Conservation (phyloP, 495 filamentous ascomycete genomes). For the Trichocladium uniseriatum region DNA sequence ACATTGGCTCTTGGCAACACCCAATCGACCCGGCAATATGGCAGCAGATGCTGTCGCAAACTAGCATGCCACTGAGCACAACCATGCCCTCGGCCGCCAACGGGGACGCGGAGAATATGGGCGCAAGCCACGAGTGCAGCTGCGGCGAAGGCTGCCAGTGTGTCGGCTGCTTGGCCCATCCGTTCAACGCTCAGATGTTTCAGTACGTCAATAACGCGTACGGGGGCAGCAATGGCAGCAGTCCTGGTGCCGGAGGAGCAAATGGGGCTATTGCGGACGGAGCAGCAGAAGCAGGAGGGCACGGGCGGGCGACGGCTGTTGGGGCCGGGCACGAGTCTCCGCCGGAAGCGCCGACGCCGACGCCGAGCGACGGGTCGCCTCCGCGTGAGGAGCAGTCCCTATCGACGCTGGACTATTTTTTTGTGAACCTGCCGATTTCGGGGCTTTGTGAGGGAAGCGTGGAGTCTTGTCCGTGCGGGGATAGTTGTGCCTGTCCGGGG, state of each 20-base stretch:
- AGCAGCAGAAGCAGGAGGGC: neutral
- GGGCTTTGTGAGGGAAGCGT: slow-evolving; percentile 29
- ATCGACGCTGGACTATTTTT: slow-evolving; percentile 39
- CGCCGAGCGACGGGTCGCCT: slow-evolving; percentile 31
- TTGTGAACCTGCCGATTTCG: slow-evolving; percentile 37
- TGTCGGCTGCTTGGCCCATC: slow-evolving; percentile 58
- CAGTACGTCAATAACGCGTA: slow-evolving; percentile 45
- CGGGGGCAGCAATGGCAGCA: slow-evolving; percentile 10
- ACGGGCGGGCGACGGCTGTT: neutral
- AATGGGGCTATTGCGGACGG: neutral
- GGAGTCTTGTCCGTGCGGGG: slow-evolving; percentile 41
- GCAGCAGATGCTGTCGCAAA: slow-evolving; percentile 23
- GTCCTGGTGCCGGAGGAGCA: neutral
- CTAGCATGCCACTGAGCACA: slow-evolving; percentile 7
- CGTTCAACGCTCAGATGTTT: slow-evolving; percentile 62
- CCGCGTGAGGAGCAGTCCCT: slow-evolving; percentile 36
- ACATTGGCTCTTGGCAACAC: slow-evolving; percentile 36
- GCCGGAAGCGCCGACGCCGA: slow-evolving; percentile 21
- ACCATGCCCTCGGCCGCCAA: slow-evolving; percentile 12
- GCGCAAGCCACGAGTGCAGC: slow-evolving; percentile 44
- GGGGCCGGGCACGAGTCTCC: slow-evolving; percentile 14
- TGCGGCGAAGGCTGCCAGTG: slow-evolving; percentile 64
- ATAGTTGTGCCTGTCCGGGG: slow-evolving; percentile 44
- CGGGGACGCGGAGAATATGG: slow-evolving; percentile 11
- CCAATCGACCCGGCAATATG: slow-evolving; percentile 33